Percentiles rank a stretch among this genome's conserved stretches.
These are phyloP conservation scores for Ogataea nonfermentans DNA, from an alignment of 805 yeast species.

Conservation along the genomic window DNA sequence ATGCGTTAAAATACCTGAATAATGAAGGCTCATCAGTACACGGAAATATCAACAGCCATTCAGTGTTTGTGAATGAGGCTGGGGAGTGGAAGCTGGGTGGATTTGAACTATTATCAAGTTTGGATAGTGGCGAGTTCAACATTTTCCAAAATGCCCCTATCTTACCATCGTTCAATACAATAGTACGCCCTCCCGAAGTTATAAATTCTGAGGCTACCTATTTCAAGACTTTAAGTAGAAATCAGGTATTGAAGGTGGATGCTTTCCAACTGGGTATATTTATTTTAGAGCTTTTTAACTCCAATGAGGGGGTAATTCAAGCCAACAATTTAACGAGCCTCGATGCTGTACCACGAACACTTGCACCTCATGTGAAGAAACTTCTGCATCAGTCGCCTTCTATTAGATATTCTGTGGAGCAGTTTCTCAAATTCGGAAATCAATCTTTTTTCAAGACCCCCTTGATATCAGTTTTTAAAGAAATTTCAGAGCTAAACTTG, in stretches of 20 bases:
- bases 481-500: constrained; percentile 55
- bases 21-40: constrained; percentile 57
- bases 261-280: constrained; percentile 63
- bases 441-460: constrained; percentile 40
- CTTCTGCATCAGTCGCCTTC: constrained; percentile 39
- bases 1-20: constrained; percentile 57
- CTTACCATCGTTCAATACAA: constrained; percentile 26
- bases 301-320: constrained; percentile 9
- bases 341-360: constrained; percentile 36
- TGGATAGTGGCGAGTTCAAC: constrained; percentile 44
- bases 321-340: constrained; percentile 10
- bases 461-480: constrained; percentile 51
- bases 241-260: constrained; percentile 50
- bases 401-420: constrained; percentile 38
- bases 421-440: constrained; percentile 35
- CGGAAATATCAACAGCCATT: constrained; percentile 55
- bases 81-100: constrained; percentile 90
- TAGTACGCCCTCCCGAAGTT: constrained; percentile 52
- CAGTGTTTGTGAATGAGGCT: constrained; percentile 59
- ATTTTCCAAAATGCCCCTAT: constrained; percentile 23
- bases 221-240: constrained; percentile 23
- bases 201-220: constrained; percentile 43
- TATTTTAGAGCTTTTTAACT: constrained; percentile 45
- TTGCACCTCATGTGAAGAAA: constrained; percentile 39
- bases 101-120: constrained; percentile 61